These are phyloP conservation scores for Hirschioporus abietinus DNA, from an alignment of 768 basidiomycete genomes.

Conservation along the genomic window DNA sequence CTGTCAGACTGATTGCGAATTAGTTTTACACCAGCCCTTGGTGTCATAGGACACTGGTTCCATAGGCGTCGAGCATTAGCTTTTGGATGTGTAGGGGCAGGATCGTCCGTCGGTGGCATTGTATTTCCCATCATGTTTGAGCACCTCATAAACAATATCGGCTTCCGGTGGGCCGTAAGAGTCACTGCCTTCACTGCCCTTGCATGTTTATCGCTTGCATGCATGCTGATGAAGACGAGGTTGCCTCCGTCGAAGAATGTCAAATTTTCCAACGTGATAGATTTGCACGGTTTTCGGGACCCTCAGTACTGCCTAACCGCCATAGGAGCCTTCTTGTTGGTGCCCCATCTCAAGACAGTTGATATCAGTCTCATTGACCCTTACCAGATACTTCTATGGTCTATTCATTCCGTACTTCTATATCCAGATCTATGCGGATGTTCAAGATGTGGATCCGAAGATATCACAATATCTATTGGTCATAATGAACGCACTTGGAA, in stretches of 20 bases:
- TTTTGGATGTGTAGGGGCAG: constrained; percentile 31
- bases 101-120: constrained; percentile 42
- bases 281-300: constrained; percentile 24
- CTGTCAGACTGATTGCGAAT: neutral
- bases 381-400: constrained; percentile 23
- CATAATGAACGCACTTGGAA: constrained; percentile 26
- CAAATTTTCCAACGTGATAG: constrained; percentile 18
- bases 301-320: constrained; percentile 18
- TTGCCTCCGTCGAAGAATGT: constrained; percentile 12
- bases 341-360: neutral
- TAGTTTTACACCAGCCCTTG: constrained; percentile 28
- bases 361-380: neutral
- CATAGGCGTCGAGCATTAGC: constrained; percentile 29
- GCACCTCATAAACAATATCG: constrained; percentile 28
- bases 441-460: constrained; percentile 17
- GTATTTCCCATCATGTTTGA: constrained; percentile 50
- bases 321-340: constrained; percentile 19
- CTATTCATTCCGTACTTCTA: constrained; percentile 32
- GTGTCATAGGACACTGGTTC: constrained; percentile 32
- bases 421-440: constrained; percentile 26
- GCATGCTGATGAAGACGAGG: neutral
- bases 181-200: constrained; percentile 24
- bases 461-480: constrained; percentile 24
- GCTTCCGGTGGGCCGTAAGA: constrained; percentile 28
- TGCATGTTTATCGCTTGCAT: constrained; percentile 16